Conservation (phyloP, 2,329 filamentous ascomycete genomes). For the Colletotrichum sp. region DNA sequence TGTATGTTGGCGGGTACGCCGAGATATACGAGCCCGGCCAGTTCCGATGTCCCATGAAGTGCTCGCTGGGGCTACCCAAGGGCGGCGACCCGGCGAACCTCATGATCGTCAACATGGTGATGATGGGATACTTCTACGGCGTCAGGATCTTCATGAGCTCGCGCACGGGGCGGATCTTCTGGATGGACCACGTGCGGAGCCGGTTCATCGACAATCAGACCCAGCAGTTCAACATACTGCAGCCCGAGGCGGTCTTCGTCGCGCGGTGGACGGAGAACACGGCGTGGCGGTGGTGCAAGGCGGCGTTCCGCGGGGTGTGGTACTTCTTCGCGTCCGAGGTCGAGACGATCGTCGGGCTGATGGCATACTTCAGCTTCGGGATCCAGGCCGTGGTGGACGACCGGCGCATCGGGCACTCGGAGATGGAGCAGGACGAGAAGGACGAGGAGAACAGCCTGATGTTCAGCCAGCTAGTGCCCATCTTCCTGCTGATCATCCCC, state of each 20-base stretch:
- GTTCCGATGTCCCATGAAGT: not conserved
- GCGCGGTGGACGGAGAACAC: not conserved
- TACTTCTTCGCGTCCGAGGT: slow-evolving; percentile 13
- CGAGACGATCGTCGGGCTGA: not conserved
- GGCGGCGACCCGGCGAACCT: not conserved
- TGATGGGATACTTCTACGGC: not conserved
- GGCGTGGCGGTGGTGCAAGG: not conserved
- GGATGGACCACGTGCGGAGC: not conserved
- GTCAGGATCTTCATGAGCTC: not conserved
- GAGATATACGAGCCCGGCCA: not conserved
- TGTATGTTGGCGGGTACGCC: not conserved
- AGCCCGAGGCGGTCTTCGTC: not conserved
- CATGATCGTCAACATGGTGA: not conserved
- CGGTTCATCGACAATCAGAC: not conserved
- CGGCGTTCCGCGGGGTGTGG: not conserved
- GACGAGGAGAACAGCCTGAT: slow-evolving; percentile 15
- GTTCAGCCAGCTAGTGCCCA: slow-evolving; percentile 23
- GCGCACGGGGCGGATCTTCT: not conserved
- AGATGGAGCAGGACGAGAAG: slow-evolving; percentile 5
- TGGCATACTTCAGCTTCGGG: not conserved
- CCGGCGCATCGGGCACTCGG: not conserved
- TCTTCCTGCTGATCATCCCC: slow-evolving; percentile 20
- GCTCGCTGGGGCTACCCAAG: not conserved
- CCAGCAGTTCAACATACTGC: not conserved
- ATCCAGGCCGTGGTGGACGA: not conserved